A percentile compares a stretch with the other conserved stretches of the same genome.
phyloP scores from a whole-genome alignment of 1,284 basidiomycete species.

The Heimioporus punctisporus region DNA sequence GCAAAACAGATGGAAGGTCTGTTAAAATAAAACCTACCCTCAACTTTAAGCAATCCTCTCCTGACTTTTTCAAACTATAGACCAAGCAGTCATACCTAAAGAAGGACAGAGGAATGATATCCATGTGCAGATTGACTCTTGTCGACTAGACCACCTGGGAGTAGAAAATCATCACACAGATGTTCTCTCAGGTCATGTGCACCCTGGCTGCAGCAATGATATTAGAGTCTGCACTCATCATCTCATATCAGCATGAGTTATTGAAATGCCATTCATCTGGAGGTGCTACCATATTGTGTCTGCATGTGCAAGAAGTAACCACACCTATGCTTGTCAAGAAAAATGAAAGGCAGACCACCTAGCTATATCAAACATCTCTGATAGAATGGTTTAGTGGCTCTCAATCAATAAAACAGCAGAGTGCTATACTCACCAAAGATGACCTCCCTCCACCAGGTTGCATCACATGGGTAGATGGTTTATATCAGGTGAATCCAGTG shows the following conservation, averaged over 20 bases:
- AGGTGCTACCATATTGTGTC: background rate
- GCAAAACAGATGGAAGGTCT: background rate
- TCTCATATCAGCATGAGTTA: conserved; percentile 1
- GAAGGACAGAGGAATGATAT: rapidly evolving
- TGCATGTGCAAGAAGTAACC: rapidly evolving
- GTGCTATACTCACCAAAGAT: background rate
- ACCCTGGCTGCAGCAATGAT: background rate
- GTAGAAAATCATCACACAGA: background rate
- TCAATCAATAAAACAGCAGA: too few species aligned
- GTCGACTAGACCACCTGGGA: conserved; percentile 2
- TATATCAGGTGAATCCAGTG: background rate
- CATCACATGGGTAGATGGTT: background rate
- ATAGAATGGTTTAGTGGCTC: too few species aligned
- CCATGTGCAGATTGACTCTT: background rate
- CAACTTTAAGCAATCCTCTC: background rate
- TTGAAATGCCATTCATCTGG: background rate
- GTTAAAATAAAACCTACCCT: background rate
- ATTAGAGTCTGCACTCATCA: background rate
- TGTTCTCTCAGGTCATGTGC: background rate
- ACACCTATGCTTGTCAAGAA: background rate
- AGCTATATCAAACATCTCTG: too few species aligned
- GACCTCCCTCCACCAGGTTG: background rate
- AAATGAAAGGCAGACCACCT: background rate
- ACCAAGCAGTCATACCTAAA: background rate
- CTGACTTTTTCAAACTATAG: background rate